Percentiles rank a stretch among this genome's conserved stretches.
Conservation (phyloP, 2,329 filamentous ascomycete species). For the Didymella pomorum region DNA sequence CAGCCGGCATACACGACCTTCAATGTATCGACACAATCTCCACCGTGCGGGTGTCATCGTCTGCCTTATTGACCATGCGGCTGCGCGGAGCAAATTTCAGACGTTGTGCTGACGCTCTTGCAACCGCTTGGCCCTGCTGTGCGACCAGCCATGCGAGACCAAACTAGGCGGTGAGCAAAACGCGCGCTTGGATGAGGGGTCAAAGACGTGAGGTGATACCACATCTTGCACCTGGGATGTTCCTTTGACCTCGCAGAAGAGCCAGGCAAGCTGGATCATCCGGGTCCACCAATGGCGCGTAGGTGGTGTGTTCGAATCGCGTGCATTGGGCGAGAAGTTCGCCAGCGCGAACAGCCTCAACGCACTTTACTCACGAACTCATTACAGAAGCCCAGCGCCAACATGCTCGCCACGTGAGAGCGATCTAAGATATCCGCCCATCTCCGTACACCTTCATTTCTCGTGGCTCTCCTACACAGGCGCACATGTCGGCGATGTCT, state of each 20-base stretch:
- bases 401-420: neutral
- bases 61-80: neutral
- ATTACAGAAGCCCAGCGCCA: neutral
- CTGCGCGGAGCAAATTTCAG: neutral
- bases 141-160: constrained; percentile 8
- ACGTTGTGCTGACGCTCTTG: constrained; percentile 7
- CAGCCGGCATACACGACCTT: constrained; percentile 6
- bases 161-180: constrained; percentile 19
- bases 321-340: constrained; percentile 18
- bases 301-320: neutral
- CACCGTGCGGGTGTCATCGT: constrained; percentile 5
- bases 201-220: constrained; percentile 14
- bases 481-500: constrained; percentile 15
- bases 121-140: constrained; percentile 14
- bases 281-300: constrained; percentile 3
- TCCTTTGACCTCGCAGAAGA: constrained; percentile 7
- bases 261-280: neutral
- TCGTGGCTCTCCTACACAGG: neutral
- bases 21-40: constrained; percentile 5
- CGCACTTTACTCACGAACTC: neutral
- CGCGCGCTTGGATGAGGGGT: constrained; percentile 13
- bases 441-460: neutral
- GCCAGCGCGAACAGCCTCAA: constrained; percentile 13
- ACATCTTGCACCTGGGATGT: constrained; percentile 5
- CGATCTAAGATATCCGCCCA: neutral